A percentile compares a stretch with the other conserved stretches of the same genome.
Evolutionary conservation across 768 basidiomycete genomes (phyloP).

Genomic region (Kwoniella dejecticola): DNA sequence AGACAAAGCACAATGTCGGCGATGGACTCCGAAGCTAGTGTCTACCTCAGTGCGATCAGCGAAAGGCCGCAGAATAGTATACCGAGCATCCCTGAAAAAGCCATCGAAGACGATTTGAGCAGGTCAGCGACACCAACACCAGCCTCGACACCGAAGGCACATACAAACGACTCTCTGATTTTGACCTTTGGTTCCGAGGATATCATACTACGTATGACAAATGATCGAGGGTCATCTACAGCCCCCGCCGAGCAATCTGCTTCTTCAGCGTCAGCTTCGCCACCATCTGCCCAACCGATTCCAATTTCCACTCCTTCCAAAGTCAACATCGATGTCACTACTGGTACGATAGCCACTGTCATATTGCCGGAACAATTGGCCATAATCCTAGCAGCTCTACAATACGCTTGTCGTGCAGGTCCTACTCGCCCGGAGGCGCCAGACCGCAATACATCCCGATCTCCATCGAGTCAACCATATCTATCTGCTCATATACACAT

Average conservation of each 20-base stretch:
- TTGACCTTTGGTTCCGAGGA: constrained; percentile 69
- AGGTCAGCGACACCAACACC: constrained; percentile 38
- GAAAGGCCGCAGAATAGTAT: neutral
- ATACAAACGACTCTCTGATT: constrained; percentile 51
- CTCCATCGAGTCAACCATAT: constrained; percentile 16
- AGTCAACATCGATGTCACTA: constrained; percentile 3
- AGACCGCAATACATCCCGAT: too few species aligned
- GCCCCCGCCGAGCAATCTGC: neutral
- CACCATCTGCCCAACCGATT: neutral
- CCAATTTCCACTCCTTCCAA: neutral
- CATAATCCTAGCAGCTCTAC: constrained; percentile 14
- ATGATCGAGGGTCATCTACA: constrained; percentile 53
- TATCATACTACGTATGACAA: constrained; percentile 63
- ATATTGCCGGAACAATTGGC: constrained; percentile 16
- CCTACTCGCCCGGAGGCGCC: too few species aligned
- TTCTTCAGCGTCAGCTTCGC: neutral
- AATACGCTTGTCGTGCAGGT: neutral
- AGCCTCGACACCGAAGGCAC: neutral
- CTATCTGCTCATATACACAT: constrained; percentile 23
- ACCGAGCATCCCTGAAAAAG: neutral
- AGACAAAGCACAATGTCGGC: constrained; percentile 43
- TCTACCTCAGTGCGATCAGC: constrained; percentile 25
- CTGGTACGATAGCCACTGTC: constrained; percentile 20
- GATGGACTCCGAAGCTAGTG: constrained; percentile 23
- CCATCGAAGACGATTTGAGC: constrained; percentile 3